Conservation (phyloP, 345 rosid species). For the Rhodomyrtus tomentosa region DNA sequence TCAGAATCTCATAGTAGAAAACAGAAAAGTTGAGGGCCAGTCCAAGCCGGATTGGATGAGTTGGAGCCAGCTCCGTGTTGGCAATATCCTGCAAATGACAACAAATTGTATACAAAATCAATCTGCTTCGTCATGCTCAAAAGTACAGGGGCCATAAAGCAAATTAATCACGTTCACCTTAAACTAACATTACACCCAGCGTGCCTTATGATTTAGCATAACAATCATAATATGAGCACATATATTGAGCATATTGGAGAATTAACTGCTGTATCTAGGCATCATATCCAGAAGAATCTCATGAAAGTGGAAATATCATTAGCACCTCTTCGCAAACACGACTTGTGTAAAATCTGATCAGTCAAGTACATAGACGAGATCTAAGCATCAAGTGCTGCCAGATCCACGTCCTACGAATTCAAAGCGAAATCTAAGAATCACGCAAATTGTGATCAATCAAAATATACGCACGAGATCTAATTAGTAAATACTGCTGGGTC, state of each 20-base stretch:
- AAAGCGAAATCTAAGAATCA: neutral
- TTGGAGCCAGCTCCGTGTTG: slow-evolving; percentile 69
- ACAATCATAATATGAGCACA: neutral
- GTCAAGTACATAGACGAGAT: neutral
- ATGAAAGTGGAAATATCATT: neutral
- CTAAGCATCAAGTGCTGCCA: neutral
- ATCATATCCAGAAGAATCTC: neutral
- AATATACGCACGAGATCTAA: neutral
- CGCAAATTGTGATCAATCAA: neutral
- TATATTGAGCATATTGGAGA: neutral
- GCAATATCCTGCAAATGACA: slow-evolving; percentile 60
- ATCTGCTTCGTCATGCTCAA: neutral
- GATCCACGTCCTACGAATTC: neutral
- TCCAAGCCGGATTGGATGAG: slow-evolving; percentile 90
- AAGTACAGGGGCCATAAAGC: neutral
- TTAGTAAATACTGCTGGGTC: neutral
- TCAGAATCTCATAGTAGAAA: slow-evolving; percentile 84
- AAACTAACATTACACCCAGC: neutral
- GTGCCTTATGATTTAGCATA: neutral
- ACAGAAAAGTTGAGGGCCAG: slow-evolving; percentile 86
- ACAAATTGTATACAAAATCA: neutral
- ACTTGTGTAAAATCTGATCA: neutral
- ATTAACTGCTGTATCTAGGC: neutral
- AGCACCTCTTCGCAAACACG: neutral
- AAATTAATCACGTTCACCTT: neutral